Percentiles rank a stretch among this genome's conserved stretches.
These are phyloP conservation scores for Candida loeiensis DNA, from an alignment of 805 yeast genomes.

Conservation along the genomic window DNA sequence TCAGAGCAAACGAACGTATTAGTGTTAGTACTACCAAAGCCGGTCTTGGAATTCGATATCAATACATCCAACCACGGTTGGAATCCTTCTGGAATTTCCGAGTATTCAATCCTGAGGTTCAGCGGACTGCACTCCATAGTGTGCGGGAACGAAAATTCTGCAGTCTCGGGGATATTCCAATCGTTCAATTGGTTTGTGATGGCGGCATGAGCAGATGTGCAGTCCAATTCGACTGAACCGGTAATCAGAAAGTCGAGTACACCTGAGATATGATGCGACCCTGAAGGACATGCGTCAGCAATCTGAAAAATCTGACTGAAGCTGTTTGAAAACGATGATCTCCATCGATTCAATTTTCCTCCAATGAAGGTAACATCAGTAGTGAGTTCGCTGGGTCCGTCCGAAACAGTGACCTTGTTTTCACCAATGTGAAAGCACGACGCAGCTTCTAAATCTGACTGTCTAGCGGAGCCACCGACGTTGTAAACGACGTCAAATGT, in stretches of 20 bases:
- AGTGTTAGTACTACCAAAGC: background rate
- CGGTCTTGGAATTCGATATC: background rate
- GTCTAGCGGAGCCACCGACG: conserved; percentile 14
- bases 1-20: background rate
- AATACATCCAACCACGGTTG: conserved; percentile 13
- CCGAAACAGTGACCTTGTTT: conserved; percentile 15
- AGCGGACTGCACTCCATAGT: conserved; percentile 4
- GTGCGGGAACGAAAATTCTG: background rate
- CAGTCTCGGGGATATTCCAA: background rate
- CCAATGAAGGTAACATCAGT: conserved; percentile 10
- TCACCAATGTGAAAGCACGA: conserved; percentile 8
- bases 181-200: conserved; percentile 1
- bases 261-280: conserved; percentile 17
- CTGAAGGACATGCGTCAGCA: conserved; percentile 18
- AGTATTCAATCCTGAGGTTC: conserved; percentile 8
- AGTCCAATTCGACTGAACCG: conserved; percentile 1
- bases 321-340: too few relatives aligned
- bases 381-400: conserved; percentile 15
- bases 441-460: conserved; percentile 11
- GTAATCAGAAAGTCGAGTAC: conserved; percentile 17
- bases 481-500: conserved; percentile 15
- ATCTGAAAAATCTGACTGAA: conserved; percentile 7
- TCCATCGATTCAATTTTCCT: too few relatives aligned
- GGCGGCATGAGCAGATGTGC: background rate
- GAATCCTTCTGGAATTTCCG: conserved; percentile 25